Evolutionary conservation across 805 yeast genomes (phyloP).

Genomic region (Priceomyces carsonii): DNA sequence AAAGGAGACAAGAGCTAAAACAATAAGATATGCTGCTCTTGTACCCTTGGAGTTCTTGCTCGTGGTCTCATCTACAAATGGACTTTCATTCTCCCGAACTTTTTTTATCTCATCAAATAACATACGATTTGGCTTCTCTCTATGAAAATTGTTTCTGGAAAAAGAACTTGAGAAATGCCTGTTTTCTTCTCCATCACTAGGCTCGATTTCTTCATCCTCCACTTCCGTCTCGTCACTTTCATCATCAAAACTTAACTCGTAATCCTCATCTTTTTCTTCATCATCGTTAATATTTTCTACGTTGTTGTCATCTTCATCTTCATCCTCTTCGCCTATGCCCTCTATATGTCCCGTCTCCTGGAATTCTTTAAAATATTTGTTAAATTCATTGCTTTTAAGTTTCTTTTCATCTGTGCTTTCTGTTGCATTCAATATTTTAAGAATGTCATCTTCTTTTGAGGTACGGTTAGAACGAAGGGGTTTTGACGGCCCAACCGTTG

Average conservation of each 20-base stretch:
- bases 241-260: slow-evolving; percentile 4
- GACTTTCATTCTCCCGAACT: slow-evolving; percentile 5
- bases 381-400: slow-evolving; percentile 14
- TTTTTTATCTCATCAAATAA: slow-evolving; percentile 11
- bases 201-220: slow-evolving; percentile 1
- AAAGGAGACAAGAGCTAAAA: no score
- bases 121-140: slow-evolving; percentile 9
- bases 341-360: slow-evolving; percentile 10
- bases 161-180: no score
- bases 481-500: slow-evolving; percentile 37
- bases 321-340: slow-evolving; percentile 7
- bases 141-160: no score
- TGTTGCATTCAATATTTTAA: slow-evolving; percentile 18
- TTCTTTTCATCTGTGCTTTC: slow-evolving; percentile 7
- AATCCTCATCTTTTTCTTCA: slow-evolving; percentile 5
- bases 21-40: no score
- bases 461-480: slow-evolving; percentile 25
- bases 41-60: no score
- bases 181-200: neutral
- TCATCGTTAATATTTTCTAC: slow-evolving; percentile 4
- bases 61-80: no score
- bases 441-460: slow-evolving; percentile 18
- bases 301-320: slow-evolving; percentile 6
- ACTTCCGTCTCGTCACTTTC: neutral
- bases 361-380: slow-evolving; percentile 17